Evolutionary conservation across 1,139 yeast species (phyloP), one percentile per base, ranked within the genome.

Genomic region (Taphrina communis): DNA sequence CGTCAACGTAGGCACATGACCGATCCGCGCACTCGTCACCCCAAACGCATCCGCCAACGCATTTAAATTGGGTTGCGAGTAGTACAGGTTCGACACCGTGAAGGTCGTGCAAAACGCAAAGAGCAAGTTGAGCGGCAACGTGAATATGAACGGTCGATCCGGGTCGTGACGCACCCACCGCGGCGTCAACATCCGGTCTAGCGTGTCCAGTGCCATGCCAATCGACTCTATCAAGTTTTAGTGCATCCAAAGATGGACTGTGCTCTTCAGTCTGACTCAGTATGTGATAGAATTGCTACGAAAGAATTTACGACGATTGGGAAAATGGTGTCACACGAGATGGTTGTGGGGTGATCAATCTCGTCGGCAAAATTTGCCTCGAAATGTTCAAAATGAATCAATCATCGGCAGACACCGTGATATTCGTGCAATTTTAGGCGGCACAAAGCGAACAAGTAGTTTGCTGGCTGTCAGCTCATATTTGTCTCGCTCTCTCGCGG

Each of bases 71-170:
- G 53, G 53, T 21, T 50, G 53, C n/a, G 53, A 50, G 53, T 50
- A 50, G 53, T 50, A 50, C 53, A 50, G 36, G n/a, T 50, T 50
- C 36, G 53, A 36, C 36, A 50, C 53, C 53, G 53, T 50, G n/a
- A 50, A 50, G 6, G 53, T 50, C 53, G 53, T 50, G 36, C 53
- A 50, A n/a, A 50, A 50, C 36, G 53, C 53, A n/a, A 50, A 50
- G 14, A 50, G 53, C 6, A 50, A 14, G 36, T 50, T 50, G 5
- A 50, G 36, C n/a, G 53, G 53, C n/a, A 50, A 21, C 53, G 53
- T 50, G n/a, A 50, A 50, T 9, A 9, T 21, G 36, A 50, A 50
- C 3, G 53, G 53, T 21, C 36, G 53, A 21, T 50, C 36, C 36
- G 53, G 53, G 36, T 50, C 53, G 53, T 50, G 53, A 9, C 53